phyloP scores from a whole-genome alignment of 345 rosid species.

The Geranium rotundifolium region DNA sequence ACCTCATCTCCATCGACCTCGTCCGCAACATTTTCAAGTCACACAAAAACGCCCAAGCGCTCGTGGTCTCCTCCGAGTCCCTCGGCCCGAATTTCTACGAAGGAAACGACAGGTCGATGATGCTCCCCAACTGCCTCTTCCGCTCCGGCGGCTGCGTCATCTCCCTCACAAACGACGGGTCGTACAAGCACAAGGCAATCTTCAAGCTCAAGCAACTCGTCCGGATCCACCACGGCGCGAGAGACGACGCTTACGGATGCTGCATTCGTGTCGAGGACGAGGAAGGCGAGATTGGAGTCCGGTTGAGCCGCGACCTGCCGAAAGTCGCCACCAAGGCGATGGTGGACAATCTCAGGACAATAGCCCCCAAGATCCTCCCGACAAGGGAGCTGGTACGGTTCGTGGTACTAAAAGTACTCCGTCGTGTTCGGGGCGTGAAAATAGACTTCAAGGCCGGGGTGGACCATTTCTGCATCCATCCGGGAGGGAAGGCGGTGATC shows the following conservation, averaged over 20 bases:
- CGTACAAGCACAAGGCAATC: conserved; percentile 30
- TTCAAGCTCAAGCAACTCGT: conserved; percentile 65
- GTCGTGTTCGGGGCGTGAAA: background rate
- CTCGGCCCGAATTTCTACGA: conserved; percentile 24
- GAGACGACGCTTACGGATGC: conserved; percentile 60
- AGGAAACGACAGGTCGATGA: conserved; percentile 76
- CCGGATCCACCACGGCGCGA: conserved; percentile 75
- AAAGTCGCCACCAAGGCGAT: conserved; percentile 65
- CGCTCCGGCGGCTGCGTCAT: conserved; percentile 81
- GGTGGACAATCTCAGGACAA: conserved; percentile 51
- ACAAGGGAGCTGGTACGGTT: conserved; percentile 54
- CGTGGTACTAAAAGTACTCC: conserved; percentile 12
- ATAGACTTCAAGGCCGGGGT: conserved; percentile 17
- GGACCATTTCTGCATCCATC: conserved; percentile 24
- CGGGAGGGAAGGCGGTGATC: conserved; percentile 20
- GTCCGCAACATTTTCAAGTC: too few relatives aligned
- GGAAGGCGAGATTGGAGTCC: conserved; percentile 48
- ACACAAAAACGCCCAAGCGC: too few relatives aligned
- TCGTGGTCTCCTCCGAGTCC: too few relatives aligned
- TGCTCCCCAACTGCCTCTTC: conserved; percentile 70
- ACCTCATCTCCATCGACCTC: conserved; percentile 25
- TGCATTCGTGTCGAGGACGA: conserved; percentile 71
- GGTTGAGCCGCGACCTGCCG: conserved; percentile 55
- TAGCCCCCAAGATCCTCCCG: conserved; percentile 67
- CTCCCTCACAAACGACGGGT: too few relatives aligned